Evolutionary conservation across 2,329 filamentous ascomycete genomes (phyloP).

Genomic region (Venturia asperata): DNA sequence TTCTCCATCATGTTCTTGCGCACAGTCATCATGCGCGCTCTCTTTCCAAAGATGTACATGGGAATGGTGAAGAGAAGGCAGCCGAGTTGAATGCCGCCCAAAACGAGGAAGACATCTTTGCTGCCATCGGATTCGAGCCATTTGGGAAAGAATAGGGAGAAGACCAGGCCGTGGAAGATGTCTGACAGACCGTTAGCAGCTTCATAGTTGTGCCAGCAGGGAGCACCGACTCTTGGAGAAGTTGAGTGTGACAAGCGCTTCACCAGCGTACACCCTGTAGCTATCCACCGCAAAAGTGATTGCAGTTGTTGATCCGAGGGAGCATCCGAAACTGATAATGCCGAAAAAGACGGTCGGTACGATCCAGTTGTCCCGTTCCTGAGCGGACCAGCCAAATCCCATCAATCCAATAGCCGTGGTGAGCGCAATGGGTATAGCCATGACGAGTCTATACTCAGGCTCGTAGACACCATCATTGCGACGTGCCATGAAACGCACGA

Average conservation of each 20-base stretch:
- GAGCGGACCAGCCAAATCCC: slow-evolving; percentile 90
- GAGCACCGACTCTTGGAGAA: slow-evolving; percentile 68
- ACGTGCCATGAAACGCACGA: slow-evolving; percentile 74
- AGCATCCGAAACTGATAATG: slow-evolving; percentile 84
- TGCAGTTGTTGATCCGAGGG: slow-evolving; percentile 78
- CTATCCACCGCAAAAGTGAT: slow-evolving; percentile 94
- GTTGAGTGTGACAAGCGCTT: slow-evolving; percentile 89
- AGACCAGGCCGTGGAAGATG: slow-evolving; percentile 81
- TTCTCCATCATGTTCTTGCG: slow-evolving; percentile 80
- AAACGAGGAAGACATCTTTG: slow-evolving; percentile 69
- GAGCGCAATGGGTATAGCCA: slow-evolving; percentile 73
- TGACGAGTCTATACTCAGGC: slow-evolving; percentile 84
- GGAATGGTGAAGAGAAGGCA: slow-evolving; percentile 70
- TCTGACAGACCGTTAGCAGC: slow-evolving; percentile 39
- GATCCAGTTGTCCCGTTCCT: slow-evolving; percentile 71
- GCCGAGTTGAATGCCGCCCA: slow-evolving; percentile 79
- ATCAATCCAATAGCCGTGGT: slow-evolving; percentile 80
- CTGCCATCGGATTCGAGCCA: slow-evolving; percentile 74
- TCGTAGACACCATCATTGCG: slow-evolving; percentile 92
- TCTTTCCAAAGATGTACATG: slow-evolving; percentile 91
- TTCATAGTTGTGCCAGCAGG: background rate
- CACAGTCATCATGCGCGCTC: slow-evolving; percentile 89
- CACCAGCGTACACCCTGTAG: slow-evolving; percentile 87
- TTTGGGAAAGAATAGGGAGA: slow-evolving; percentile 76
- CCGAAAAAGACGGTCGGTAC: slow-evolving; percentile 93